phyloP scores from a whole-genome alignment of 441 rosid genomes.

The Bocquillonia castaneifolia region DNA sequence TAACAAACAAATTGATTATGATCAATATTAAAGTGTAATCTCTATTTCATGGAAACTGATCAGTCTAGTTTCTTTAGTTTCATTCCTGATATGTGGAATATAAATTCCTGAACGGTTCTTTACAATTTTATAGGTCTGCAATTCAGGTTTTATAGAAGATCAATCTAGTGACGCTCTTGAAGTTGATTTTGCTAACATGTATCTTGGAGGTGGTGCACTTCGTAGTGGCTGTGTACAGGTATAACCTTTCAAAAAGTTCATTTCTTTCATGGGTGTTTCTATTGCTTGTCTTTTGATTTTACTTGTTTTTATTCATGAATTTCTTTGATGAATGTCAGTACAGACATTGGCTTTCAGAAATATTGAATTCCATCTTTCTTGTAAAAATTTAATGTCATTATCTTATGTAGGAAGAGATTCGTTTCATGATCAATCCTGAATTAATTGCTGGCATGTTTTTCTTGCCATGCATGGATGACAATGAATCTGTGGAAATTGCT shows the following conservation, averaged over 20 bases:
- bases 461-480: constrained; percentile 83
- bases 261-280: background rate
- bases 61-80: background rate
- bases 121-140: constrained; percentile 42
- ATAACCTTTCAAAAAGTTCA: background rate
- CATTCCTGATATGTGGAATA: background rate
- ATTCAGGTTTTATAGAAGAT: constrained; percentile 74
- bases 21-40: background rate
- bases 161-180: constrained; percentile 55
- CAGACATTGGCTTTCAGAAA: constrained; percentile 10
- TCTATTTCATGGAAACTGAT: constrained; percentile 3
- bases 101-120: constrained; percentile 2
- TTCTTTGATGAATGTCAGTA: constrained; percentile 8
- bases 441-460: constrained; percentile 87
- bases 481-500: constrained; percentile 79
- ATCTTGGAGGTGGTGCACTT: constrained; percentile 91
- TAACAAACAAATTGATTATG: constrained; percentile 1
- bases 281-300: background rate
- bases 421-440: constrained; percentile 94
- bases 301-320: constrained; percentile 12
- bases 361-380: background rate
- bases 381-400: constrained; percentile 9
- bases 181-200: constrained; percentile 91
- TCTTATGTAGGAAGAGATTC: constrained; percentile 81
- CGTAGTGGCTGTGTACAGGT: constrained; percentile 90